phyloP scores from a whole-genome alignment of 2,329 filamentous ascomycete species.

The Sordariomycetes sp. region DNA sequence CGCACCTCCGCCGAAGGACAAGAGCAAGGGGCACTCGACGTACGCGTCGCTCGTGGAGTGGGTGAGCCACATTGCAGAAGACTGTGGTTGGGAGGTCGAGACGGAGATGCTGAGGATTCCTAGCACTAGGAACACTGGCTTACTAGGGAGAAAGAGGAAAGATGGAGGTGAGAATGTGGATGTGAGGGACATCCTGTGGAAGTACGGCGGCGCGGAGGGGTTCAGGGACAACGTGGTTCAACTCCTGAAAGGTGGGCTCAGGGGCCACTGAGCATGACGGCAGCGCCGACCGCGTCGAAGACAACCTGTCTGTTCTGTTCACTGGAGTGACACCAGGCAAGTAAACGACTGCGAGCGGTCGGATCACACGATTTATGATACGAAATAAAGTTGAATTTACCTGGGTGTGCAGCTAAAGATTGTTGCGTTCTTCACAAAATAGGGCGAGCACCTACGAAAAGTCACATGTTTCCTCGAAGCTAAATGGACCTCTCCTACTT shows the following conservation, averaged over 20 bases:
- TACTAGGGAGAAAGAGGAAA: slow-evolving; percentile 54
- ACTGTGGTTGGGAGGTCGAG: slow-evolving; percentile 69
- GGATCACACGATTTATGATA: no score
- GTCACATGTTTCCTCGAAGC: no score
- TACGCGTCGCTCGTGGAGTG: slow-evolving; percentile 81
- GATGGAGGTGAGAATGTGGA: slow-evolving; percentile 27
- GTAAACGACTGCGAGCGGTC: no score
- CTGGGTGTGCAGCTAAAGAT: no score
- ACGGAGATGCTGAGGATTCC: slow-evolving; percentile 85
- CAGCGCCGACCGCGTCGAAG: no score
- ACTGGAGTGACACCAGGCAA: no score
- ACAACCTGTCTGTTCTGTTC: no score
- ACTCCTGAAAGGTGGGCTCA: slow-evolving; percentile 42
- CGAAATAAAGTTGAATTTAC: no score
- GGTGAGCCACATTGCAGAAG: slow-evolving; percentile 58
- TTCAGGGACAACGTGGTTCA: slow-evolving; percentile 52
- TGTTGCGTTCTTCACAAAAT: no score
- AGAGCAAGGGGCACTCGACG: slow-evolving; percentile 50
- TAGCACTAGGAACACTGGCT: slow-evolving; percentile 76
- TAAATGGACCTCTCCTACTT: no score
- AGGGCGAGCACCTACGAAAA: no score
- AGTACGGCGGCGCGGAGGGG: slow-evolving; percentile 46
- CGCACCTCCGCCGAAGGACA: slow-evolving; percentile 46
- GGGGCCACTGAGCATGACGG: slow-evolving; percentile 25
- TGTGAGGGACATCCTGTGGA: slow-evolving; percentile 27